These are phyloP conservation scores for Alternaria alternata DNA, from an alignment of 2,329 filamentous ascomycete genomes.

Conservation along the genomic window DNA sequence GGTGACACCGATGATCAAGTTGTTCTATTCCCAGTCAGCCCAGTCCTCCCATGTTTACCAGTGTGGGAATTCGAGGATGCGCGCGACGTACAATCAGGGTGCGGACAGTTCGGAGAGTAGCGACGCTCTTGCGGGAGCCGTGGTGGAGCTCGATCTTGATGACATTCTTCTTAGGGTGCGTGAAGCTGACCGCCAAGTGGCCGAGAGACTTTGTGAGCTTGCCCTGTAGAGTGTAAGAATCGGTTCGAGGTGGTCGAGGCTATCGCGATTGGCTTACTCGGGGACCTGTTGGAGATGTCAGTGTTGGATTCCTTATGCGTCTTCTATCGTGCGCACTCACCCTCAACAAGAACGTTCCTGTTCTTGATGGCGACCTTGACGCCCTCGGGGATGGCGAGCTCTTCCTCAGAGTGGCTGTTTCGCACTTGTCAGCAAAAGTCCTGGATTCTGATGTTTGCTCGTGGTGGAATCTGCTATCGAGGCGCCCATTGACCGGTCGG, in stretches of 20 bases:
- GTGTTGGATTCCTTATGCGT: conserved; percentile 18
- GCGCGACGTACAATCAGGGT: conserved; percentile 74
- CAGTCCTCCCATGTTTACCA: conserved; percentile 5
- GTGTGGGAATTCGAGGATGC: conserved; percentile 1
- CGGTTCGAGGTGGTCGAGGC: conserved; percentile 9
- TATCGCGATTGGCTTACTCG: conserved; percentile 37
- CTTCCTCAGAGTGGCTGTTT: conserved; percentile 84
- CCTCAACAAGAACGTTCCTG: conserved; percentile 94
- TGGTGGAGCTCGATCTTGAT: conserved; percentile 99
- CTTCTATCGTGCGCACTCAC: conserved; percentile 66
- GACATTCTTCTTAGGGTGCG: conserved; percentile 80
- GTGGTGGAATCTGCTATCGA: conserved; percentile 18
- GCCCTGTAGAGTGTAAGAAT: conserved; percentile 62
- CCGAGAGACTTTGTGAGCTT: conserved; percentile 97
- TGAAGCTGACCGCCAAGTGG: conserved; percentile 97
- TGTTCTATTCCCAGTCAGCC: conserved; percentile 65
- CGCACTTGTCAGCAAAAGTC: conserved; percentile 42
- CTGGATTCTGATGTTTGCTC: conserved; percentile 24
- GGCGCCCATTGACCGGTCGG: conserved; percentile 23
- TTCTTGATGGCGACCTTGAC: conserved; percentile 99
- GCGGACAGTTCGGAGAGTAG: conserved; percentile 96
- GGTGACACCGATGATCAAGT: conserved; percentile 97
- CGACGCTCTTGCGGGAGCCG: conserved; percentile 96
- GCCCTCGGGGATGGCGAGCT: conserved; percentile 92
- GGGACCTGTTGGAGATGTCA: conserved; percentile 37